Evolutionary conservation across 192 early-diverging fungal species (phyloP), one percentile per base, ranked within the genome.

Genomic region (Rhizophagus prolifer): DNA sequence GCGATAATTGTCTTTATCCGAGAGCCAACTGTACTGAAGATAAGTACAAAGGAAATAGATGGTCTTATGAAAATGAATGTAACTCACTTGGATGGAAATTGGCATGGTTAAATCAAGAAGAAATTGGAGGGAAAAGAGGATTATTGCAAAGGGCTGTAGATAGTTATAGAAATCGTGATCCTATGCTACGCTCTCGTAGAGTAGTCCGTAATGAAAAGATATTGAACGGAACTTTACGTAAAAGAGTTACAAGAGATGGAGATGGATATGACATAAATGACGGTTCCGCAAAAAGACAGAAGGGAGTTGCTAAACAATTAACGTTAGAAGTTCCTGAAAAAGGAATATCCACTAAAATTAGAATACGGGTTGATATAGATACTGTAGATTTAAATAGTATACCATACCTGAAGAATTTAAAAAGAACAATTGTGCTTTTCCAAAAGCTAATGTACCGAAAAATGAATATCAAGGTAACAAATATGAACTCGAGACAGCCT

Each of bases 31-130:
- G 91, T 59, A 73, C 84, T 4, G 77, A 86, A 21, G 67, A 85
- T 1, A 65, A 82, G 12, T 94, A 97, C 77, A 83, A 88, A n/a
- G 95, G 95, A 19, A 91, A 94, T 77, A 88, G 95, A 21, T 94
- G 93, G 88, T 81, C 81, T 13, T 97, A 95, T 79, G 95, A 97
- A 79, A 93, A 88, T 2, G 90, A 92, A 63, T 95, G 94, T 78
- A 97, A 97, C 63, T 79, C 74, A n/a, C 83, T 95, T 16, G 94
- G 94, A 4, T 96, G 95, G 95, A 89, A 90, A 69, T 85, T 97
- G 67, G 90, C 91, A 3, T 91, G 88, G 79, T 82, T 95, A 26
- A 97, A 97, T 75, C 85, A 83, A 28, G 81, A 84, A 47, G 77
- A 88, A 62, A 84, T 95, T 58, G 75, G 82, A 9, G 93, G 87